Evolutionary conservation across 2,329 filamentous ascomycete species (phyloP).

Genomic region (Botrytis porri): DNA sequence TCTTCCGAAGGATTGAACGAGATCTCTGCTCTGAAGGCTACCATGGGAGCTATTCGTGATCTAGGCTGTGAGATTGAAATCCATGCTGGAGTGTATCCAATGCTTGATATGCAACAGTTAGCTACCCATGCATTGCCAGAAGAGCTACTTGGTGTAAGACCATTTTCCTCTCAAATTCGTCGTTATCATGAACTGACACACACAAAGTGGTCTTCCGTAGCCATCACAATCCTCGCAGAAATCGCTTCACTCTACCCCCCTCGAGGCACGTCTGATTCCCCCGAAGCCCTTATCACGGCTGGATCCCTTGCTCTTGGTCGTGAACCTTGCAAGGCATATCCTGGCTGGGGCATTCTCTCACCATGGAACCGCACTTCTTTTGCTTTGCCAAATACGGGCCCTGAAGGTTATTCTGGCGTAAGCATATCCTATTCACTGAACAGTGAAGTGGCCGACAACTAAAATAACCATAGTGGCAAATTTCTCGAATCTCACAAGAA

Average conservation of each 20-base stretch:
- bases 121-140: conserved; percentile 61
- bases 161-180: no score
- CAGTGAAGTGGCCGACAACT: neutral
- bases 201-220: conserved; percentile 51
- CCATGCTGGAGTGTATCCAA: conserved; percentile 74
- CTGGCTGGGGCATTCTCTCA: conserved; percentile 67
- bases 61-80: conserved; percentile 57
- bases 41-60: conserved; percentile 42
- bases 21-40: conserved; percentile 41
- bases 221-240: conserved; percentile 67
- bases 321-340: conserved; percentile 69
- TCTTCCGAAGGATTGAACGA: conserved; percentile 32
- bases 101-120: conserved; percentile 76
- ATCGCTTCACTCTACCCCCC: conserved; percentile 65
- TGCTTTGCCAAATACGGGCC: conserved; percentile 14
- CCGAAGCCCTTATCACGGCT: conserved; percentile 66
- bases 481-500: conserved; percentile 72
- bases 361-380: conserved; percentile 48
- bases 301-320: conserved; percentile 69
- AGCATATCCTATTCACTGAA: neutral
- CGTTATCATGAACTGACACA: conserved; percentile 25
- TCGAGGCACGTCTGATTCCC: conserved; percentile 47
- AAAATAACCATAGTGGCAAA: conserved; percentile 51
- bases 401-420: conserved; percentile 16
- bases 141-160: conserved; percentile 13